Conservation (phyloP, 2,329 filamentous ascomycete species). For the Diplodia intermedia region DNA sequence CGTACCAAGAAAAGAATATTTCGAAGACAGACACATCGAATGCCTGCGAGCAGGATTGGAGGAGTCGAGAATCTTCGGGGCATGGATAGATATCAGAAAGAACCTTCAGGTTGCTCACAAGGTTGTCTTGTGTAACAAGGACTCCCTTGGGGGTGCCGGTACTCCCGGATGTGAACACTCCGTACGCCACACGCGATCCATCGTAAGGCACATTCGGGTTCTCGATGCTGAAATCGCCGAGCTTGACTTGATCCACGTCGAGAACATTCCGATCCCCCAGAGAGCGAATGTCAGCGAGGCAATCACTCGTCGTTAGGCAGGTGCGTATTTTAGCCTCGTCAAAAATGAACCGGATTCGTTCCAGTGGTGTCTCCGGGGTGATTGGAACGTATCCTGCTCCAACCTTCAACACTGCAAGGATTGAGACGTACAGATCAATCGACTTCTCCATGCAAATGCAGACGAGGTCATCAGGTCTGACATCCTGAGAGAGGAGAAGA, state of each 20-base stretch:
- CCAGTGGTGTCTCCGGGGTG: conserved; percentile 71
- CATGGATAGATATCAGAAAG: conserved; percentile 72
- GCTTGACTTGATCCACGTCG: conserved; percentile 43
- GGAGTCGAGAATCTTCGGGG: conserved; percentile 61
- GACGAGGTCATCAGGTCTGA: conserved; percentile 65
- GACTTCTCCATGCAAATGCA: conserved; percentile 82
- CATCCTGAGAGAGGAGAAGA: conserved; percentile 58
- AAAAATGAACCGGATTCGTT: conserved; percentile 68
- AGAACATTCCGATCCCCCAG: conserved; percentile 34
- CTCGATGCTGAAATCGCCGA: conserved; percentile 42
- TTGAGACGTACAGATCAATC: conserved; percentile 71
- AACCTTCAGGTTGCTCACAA: conserved; percentile 75
- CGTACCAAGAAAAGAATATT: conserved; percentile 83
- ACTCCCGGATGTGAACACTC: conserved; percentile 83
- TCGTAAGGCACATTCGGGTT: conserved; percentile 53
- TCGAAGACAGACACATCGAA: conserved; percentile 92
- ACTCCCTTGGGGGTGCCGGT: conserved; percentile 84
- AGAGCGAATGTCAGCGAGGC: conserved; percentile 12
- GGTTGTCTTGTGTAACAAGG: conserved; percentile 74
- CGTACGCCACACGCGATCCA: conserved; percentile 69
- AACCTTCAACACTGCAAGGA: conserved; percentile 76
- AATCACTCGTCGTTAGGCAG: conserved; percentile 47
- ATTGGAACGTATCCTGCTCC: conserved; percentile 84
- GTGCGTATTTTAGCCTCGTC: conserved; percentile 62
- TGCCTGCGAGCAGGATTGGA: conserved; percentile 83